These are phyloP conservation scores for Candida albicans DNA, from an alignment of 1,139 yeast species.

Conservation along the genomic window DNA sequence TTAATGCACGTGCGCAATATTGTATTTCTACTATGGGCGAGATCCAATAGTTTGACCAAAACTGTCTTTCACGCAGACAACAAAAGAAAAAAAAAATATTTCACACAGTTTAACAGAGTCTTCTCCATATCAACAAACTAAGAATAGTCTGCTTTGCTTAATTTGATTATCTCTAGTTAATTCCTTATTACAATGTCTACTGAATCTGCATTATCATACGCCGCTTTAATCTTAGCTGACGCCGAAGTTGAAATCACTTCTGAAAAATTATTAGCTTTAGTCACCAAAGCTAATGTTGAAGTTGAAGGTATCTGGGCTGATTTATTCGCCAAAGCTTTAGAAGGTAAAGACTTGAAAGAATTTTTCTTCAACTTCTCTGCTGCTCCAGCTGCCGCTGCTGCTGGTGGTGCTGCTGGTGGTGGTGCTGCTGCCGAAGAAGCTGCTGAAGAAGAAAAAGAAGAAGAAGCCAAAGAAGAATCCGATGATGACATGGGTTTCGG, in stretches of 20 bases:
- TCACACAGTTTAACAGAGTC: not conserved
- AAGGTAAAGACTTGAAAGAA: conserved; percentile 73
- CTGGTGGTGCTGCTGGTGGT: conserved; percentile 57
- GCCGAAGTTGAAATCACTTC: conserved; percentile 77
- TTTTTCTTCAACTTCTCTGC: conserved; percentile 75
- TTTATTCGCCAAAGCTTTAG: conserved; percentile 78
- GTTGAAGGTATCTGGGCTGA: conserved; percentile 73
- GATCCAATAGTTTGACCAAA: not conserved
- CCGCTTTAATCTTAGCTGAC: conserved; percentile 85
- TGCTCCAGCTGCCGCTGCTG: conserved; percentile 65
- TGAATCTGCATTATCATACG: conserved; percentile 84
- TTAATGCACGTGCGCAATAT: conserved; percentile 2
- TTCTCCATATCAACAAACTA: conserved; percentile 23
- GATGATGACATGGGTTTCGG: conserved; percentile 86
- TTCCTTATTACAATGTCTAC: conserved; percentile 56
- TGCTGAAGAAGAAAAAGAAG: conserved; percentile 57
- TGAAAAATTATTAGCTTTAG: conserved; percentile 71
- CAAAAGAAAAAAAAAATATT: conserved; percentile 1
- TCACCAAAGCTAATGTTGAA: conserved; percentile 49
- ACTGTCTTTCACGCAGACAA: not conserved
- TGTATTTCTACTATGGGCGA: not conserved
- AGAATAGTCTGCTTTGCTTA: conserved; percentile 74
- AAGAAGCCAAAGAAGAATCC: conserved; percentile 57
- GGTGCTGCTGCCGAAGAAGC: conserved; percentile 59
- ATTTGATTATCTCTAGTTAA: conserved; percentile 46